These are phyloP conservation scores for Butyriboletus loyo DNA, from an alignment of 768 basidiomycete genomes.

Conservation along the genomic window DNA sequence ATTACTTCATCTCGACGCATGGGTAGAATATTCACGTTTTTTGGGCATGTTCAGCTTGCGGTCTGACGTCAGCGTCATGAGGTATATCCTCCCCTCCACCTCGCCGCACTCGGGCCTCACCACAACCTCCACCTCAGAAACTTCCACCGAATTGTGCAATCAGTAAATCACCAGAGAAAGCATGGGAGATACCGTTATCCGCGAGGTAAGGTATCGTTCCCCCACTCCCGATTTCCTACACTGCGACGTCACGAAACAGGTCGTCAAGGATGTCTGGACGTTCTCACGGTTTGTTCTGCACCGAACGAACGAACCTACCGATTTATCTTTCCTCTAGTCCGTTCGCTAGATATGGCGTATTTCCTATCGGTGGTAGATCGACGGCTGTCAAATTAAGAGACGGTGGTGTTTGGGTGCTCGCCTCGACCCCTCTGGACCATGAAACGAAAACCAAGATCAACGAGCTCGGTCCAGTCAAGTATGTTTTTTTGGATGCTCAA, in stretches of 20 bases:
- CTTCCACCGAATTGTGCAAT: conserved; percentile 1
- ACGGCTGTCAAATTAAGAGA: conserved; percentile 71
- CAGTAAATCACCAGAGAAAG: conserved; percentile 5
- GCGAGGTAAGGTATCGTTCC: conserved; percentile 40
- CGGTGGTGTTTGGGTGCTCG: conserved; percentile 79
- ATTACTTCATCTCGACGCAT: background rate
- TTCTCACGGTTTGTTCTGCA: conserved; percentile 52
- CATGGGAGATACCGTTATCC: conserved; percentile 41
- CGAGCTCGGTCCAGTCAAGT: conserved; percentile 69
- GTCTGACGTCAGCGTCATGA: conserved; percentile 20
- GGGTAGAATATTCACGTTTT: conserved; percentile 11
- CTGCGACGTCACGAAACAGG: conserved; percentile 30
- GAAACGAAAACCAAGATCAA: conserved; percentile 63
- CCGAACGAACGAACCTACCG: background rate
- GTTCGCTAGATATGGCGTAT: conserved; percentile 60
- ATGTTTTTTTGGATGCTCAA: background rate
- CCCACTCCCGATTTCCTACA: background rate
- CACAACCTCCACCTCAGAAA: conserved; percentile 16
- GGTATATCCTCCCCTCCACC: conserved; percentile 10
- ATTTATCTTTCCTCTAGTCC: conserved; percentile 42
- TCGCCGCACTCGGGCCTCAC: conserved; percentile 10
- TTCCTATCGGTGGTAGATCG: conserved; percentile 80
- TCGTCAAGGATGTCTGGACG: conserved; percentile 55
- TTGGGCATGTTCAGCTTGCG: conserved; percentile 2
- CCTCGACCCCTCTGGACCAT: conserved; percentile 66